Conservation (phyloP, 306 rosid genomes). For the Vigna angularis region DNA sequence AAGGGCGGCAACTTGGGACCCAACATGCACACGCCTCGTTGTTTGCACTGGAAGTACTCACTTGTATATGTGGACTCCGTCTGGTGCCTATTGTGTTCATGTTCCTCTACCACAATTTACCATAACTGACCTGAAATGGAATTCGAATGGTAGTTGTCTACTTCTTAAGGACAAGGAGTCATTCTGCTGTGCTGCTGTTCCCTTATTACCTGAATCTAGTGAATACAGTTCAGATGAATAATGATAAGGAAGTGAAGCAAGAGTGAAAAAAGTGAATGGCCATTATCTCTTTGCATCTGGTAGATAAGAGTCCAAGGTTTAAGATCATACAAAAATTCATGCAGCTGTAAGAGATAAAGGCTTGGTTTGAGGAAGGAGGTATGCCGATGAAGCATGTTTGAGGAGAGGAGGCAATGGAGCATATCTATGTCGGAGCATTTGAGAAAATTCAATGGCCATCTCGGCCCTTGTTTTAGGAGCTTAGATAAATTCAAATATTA, state of each 20-base stretch:
- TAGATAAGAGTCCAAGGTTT: constrained; percentile 21
- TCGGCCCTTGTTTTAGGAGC: constrained; percentile 37
- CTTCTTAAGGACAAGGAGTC: constrained; percentile 92
- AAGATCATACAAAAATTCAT: constrained; percentile 23
- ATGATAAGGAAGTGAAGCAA: constrained; percentile 30
- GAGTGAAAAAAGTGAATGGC: constrained; percentile 42
- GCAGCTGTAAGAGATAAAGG: background rate
- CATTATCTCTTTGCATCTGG: constrained; percentile 19
- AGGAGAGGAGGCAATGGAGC: constrained; percentile 13
- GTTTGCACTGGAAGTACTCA: constrained; percentile 89
- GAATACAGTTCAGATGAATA: constrained; percentile 90
- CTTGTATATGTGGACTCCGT: constrained; percentile 95
- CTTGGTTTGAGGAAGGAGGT: constrained; percentile 4
- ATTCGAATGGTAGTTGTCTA: constrained; percentile 92
- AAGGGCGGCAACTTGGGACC: constrained; percentile 94
- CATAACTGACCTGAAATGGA: constrained; percentile 87
- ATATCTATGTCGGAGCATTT: constrained; percentile 21
- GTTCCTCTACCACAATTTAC: constrained; percentile 72
- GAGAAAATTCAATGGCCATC: constrained; percentile 42
- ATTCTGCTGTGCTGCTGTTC: constrained; percentile 86
- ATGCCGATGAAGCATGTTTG: constrained; percentile 27
- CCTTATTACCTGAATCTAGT: constrained; percentile 74
- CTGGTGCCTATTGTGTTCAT: constrained; percentile 85
- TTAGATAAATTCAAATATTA: constrained; percentile 17
- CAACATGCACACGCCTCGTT: constrained; percentile 77